Base-by-base conservation (phyloP, 2,329 filamentous ascomycete genomes). In the Fusarium praegraminearum region DNA sequence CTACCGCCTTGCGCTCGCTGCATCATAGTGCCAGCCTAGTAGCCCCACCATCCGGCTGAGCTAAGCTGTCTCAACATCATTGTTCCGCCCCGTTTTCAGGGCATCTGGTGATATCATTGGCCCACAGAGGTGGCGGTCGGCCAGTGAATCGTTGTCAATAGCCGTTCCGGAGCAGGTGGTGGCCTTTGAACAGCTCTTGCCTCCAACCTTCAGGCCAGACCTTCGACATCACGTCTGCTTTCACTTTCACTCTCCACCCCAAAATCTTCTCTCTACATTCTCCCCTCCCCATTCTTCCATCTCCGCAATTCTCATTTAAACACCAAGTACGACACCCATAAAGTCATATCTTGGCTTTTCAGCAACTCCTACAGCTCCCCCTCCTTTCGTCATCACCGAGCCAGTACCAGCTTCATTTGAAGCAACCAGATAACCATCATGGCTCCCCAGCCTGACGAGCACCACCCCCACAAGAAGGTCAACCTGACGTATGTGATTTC, bases 401-500 rank as follows among this genome's bases (percentile, higher is more conserved):
- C 69, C 58, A 68, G 57, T 65, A 68, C 65, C 72, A 72, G 72
- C 74, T 76, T 75, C 72, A 40, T 38, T 45, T 70, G 69, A 74
- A 75, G 71, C 72, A 76, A 47, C 59, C 63, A 73, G 62, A 62
- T 64, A 64, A 74, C 73, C 87, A 91, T 82, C 73, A 94, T 94
- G 92, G 89, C 90, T 81, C 81, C 89, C 72, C 89, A 92, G 79
- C 88, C 89, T 71, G 80, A 81, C 67, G 87, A 92, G 66, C 85
- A 68, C 62, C 85, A 68, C 64, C 68, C 57, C 33, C 73, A 89
- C 76, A 94, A 93, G 89, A 94, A 93, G 90, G 91, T 90, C 81
- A 92, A 95, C 82, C 81, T 95, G 82, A 87, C 89, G 93, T 95
- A 88, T 80, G 92, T 78, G 22, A 52, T 26, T 24, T 20, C 16